Evolutionary conservation across 2,329 filamentous ascomycete species (phyloP).

Genomic region (Botrytis pseudocinerea): DNA sequence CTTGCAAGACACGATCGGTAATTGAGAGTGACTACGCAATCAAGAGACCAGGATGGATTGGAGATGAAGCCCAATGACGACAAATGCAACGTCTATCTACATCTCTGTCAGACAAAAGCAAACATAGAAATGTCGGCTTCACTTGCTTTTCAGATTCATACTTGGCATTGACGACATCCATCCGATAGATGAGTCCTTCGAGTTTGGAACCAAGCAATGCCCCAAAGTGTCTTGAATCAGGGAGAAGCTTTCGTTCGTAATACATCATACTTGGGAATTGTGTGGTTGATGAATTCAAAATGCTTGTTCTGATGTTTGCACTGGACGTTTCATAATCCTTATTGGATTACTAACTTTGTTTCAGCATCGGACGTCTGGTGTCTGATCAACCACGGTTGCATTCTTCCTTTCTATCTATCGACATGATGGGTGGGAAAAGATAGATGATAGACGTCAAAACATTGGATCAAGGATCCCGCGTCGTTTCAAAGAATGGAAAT

Average conservation of each 20-base stretch:
- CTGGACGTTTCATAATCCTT: background rate
- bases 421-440: background rate
- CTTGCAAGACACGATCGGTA: background rate
- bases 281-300: background rate
- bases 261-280: background rate
- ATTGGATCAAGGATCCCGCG: background rate
- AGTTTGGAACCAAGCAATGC: background rate
- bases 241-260: background rate
- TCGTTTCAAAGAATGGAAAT: background rate
- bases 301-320: background rate
- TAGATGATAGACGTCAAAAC: background rate
- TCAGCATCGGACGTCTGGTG: background rate
- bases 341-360: background rate
- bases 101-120: background rate
- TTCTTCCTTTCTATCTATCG: background rate
- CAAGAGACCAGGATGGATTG: background rate
- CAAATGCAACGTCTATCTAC: background rate
- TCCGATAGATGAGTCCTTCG: background rate
- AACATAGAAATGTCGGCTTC: background rate
- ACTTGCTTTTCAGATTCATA: background rate
- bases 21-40: background rate
- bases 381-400: constrained; percentile 5
- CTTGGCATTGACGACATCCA: background rate
- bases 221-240: background rate
- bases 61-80: background rate